Base-by-base conservation (phyloP, 2,329 filamentous ascomycete genomes). In the Aspergillus quadrilineatus region DNA sequence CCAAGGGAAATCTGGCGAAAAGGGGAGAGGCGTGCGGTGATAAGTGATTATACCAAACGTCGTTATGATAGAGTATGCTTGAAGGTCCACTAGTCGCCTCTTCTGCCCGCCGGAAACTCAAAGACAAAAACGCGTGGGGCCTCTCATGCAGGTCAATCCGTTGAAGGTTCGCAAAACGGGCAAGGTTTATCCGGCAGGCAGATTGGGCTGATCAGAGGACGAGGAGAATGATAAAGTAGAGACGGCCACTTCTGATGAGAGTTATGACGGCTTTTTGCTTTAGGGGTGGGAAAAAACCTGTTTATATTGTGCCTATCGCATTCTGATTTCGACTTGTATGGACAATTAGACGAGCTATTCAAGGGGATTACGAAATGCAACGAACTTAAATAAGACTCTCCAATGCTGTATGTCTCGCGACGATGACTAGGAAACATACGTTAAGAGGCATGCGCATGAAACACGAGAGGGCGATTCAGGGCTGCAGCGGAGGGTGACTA, bases 1-100 rank as follows among this genome's bases (percentile, higher is more conserved):
- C 60, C 58, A 63, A 57, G 59, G 60, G 55, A 61, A 56, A 61
- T 47, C 46, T 47, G 62, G 50, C 50, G 48, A 56, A 50, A 59
- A 61, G 41, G 54, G 49, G 57, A 59, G 39, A 22, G 63, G 46
- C 30, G 65, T 64, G 69, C 61, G 63, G 65, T 68, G 59, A 68
- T 61, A 63, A 67, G 62, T 60, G 63, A 65, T 66, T 60, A 61
- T 63, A 63, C 67, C 58, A 62, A 63, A 50, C 66, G 44, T 65
- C 65, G 64, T 64, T 65, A 68, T 65, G 60, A 66, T 71, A 70
- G 68, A 72, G 67, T 65, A 67, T 64, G 63, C 63, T 63, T 59
- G 62, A 60, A 63, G 36, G 55, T 65, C 62, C 50, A 60, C 60
- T 59, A 49, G 52, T 54, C 59, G 46, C 56, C 58, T 55, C 53